Evolutionary conservation across 2,329 filamentous ascomycete species (phyloP).

Genomic region (Arthrobotrys conoides): DNA sequence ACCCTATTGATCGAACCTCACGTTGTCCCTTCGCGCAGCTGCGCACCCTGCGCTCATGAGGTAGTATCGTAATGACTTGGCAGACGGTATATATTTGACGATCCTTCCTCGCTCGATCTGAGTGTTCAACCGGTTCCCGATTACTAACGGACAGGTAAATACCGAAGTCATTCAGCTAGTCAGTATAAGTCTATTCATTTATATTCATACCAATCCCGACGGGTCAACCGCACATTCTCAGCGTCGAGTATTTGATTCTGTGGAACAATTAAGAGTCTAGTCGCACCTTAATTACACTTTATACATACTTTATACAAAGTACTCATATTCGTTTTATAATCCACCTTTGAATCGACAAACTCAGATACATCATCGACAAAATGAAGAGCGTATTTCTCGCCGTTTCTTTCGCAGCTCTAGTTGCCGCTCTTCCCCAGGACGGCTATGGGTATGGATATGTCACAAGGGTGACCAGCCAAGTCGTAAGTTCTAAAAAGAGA

Average conservation of each 20-base stretch:
- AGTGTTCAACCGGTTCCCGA: conserved; percentile 24
- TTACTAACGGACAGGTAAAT: conserved; percentile 33
- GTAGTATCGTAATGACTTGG: conserved; percentile 59
- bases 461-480: conserved; percentile 14
- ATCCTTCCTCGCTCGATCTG: conserved; percentile 44
- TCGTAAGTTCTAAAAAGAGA: conserved; percentile 30
- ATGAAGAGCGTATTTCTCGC: conserved; percentile 46
- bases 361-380: not conserved
- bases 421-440: conserved; percentile 42
- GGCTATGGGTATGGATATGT: conserved; percentile 5
- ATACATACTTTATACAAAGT: not conserved
- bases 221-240: conserved; percentile 8
- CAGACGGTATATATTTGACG: conserved; percentile 55
- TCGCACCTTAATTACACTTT: not conserved
- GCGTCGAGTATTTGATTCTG: conserved; percentile 8
- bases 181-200: conserved; percentile 23
- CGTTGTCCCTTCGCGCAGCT: conserved; percentile 5
- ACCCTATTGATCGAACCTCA: conserved; percentile 19
- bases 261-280: not conserved
- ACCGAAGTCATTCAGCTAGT: not conserved
- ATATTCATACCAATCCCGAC: conserved; percentile 17
- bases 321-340: not conserved
- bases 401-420: conserved; percentile 40
- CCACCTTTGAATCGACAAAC: not conserved
- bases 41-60: conserved; percentile 27